Evolutionary conservation across 2,329 filamentous ascomycete genomes (phyloP), one percentile per base, ranked within the genome.

Genomic region (Calonectria hongkongensis): DNA sequence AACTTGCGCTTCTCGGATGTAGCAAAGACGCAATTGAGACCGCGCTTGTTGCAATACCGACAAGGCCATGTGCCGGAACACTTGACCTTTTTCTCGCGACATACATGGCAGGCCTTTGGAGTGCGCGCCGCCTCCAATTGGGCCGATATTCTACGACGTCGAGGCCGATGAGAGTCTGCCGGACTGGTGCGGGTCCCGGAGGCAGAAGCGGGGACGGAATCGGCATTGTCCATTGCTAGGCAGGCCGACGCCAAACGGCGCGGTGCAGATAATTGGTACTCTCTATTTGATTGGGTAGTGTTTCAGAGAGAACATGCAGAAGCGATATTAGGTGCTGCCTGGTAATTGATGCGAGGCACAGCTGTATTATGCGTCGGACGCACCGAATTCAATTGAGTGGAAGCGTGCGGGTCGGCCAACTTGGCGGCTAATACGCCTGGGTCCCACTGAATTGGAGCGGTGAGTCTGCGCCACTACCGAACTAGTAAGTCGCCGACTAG

Each of bases 1-100:
- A 74, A 64, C 58, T 65, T 74, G 50, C 67, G 73, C 45, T 62
- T 71, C 50, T 73, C 58, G 15, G 73, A 70, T 43, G 66, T 33
- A 6, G 73, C 64, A 25, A 74, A 74, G n/a, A 74, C 66, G n/a
- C 73, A 74, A 15, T 58, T 33, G 13, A 73, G 48, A 5, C 67
- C 66, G 2, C 72, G 70, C 47, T 68, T 74, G 50, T 66, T 72
- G 18, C 72, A 74, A n/a, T 74, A 74, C 6, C 71, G 66, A 21
- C 72, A 74, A 3, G 72, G 72, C 50, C 72, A 72, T n/a, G 70
- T 65, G 62, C 72, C 70, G 3, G 72, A 74, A 60, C 70, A 74
- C 66, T 74, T 74, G 62, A 74, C 66, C 68, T 64, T 65, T 27
- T 64, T 68, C 28, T 62, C 66, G 16, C 66, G 66, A 43, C 71